phyloP scores from a whole-genome alignment of 768 basidiomycete species.

The Gloeophyllum trabeum region DNA sequence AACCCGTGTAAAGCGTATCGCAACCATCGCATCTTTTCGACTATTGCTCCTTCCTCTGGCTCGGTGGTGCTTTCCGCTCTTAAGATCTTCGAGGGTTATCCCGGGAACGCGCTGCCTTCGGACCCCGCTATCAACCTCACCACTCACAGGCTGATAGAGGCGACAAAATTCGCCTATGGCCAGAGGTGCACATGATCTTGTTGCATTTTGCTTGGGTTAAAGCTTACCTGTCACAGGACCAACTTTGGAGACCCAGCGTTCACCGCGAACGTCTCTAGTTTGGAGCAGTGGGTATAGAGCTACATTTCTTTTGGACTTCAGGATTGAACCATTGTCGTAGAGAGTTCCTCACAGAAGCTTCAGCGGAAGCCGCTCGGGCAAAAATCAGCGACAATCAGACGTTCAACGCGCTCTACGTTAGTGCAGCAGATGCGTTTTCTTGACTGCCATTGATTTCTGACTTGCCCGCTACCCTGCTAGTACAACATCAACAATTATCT shows the following conservation, averaged over 20 bases:
- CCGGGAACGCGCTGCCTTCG: slow-evolving; percentile 9
- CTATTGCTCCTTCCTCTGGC: slow-evolving; percentile 26
- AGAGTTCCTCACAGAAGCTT: slow-evolving; percentile 11
- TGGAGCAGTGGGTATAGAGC: slow-evolving; percentile 15
- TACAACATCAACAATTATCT: slow-evolving; percentile 22
- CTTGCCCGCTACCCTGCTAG: slow-evolving; percentile 5
- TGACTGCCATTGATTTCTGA: not conserved
- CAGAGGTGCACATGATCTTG: slow-evolving; percentile 6
- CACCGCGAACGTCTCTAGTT: slow-evolving; percentile 22
- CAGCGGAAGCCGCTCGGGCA: slow-evolving; percentile 14
- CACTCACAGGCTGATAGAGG: slow-evolving; percentile 22
- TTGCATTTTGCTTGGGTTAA: not conserved
- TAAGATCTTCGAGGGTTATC: slow-evolving; percentile 23
- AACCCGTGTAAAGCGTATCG: slow-evolving; percentile 9
- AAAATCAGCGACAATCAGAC: slow-evolving; percentile 19
- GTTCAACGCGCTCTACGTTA: slow-evolving; percentile 6
- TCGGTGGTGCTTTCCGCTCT: slow-evolving; percentile 22
- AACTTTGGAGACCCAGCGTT: slow-evolving; percentile 25
- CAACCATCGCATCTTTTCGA: slow-evolving; percentile 18
- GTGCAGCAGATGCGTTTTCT: not conserved
- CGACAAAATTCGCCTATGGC: slow-evolving; percentile 23
- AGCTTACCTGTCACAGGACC: slow-evolving; percentile 5
- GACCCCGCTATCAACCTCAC: slow-evolving; percentile 20
- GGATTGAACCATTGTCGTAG: not conserved
- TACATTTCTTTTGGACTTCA: not conserved